These are phyloP conservation scores for Mallotus nudiflorus DNA, from an alignment of 345 rosid species.

Conservation along the genomic window DNA sequence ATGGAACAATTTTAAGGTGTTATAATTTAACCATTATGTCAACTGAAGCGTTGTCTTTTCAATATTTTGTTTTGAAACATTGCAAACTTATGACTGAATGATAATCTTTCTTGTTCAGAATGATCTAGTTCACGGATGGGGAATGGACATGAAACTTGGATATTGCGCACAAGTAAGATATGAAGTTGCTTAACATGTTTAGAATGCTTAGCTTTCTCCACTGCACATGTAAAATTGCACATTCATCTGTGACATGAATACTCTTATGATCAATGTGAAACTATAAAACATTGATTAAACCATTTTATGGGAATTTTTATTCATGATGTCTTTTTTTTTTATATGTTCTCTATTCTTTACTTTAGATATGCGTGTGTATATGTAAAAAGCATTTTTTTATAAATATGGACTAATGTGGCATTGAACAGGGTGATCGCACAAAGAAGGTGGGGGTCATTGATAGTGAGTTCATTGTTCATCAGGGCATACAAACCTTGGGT, in stretches of 20 bases:
- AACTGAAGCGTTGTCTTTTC: too few species aligned
- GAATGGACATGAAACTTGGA: constrained; percentile 97
- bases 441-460: constrained; percentile 87
- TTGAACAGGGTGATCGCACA: constrained; percentile 77
- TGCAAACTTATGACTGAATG: not conserved
- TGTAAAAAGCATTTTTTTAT: not conserved
- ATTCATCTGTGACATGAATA: not conserved
- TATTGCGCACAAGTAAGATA: constrained; percentile 88
- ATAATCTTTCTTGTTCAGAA: constrained; percentile 47
- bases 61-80: not conserved
- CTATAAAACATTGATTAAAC: not conserved
- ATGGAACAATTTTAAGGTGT: not conserved
- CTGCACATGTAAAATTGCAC: not conserved
- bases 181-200: not conserved
- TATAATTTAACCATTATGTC: not conserved
- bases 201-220: not conserved
- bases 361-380: not conserved
- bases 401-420: not conserved
- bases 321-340: not conserved
- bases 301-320: not conserved
- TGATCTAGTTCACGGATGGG: constrained; percentile 99
- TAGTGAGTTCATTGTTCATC: constrained; percentile 81
- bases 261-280: not conserved
- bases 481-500: constrained; percentile 87
- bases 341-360: too few species aligned